Evolutionary conservation across 208 protist species (phyloP).

Genomic region (Acanthamoeba rhysodes): DNA sequence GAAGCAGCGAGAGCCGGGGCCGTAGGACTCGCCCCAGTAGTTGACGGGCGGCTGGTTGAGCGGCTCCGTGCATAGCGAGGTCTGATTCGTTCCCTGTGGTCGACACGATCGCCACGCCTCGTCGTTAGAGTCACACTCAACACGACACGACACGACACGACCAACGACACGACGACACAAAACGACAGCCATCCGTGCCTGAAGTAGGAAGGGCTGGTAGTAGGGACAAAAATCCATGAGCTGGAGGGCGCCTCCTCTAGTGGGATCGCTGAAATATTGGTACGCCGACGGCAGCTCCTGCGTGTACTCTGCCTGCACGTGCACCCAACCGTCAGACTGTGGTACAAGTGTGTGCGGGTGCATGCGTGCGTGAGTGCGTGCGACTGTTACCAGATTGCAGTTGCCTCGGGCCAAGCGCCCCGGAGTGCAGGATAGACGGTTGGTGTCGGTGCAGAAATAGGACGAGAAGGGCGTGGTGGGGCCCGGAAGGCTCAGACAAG

Average conservation of each 20-base stretch:
- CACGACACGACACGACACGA: not conserved
- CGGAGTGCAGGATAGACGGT: not conserved
- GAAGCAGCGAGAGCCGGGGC: constrained; percentile 28
- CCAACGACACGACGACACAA: not conserved
- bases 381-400: not conserved
- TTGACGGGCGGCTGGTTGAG: constrained; percentile 3
- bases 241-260: not conserved
- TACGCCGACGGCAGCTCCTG: not conserved
- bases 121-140: not conserved
- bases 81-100: not conserved
- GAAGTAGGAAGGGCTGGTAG: not conserved
- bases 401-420: not conserved
- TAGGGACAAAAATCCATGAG: constrained; percentile 35
- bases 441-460: constrained; percentile 22
- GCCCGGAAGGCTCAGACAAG: not conserved
- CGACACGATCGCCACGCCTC: not conserved
- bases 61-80: not conserved
- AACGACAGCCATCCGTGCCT: not conserved
- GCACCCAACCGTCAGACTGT: not conserved
- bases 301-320: not conserved
- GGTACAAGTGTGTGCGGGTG: not conserved
- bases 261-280: constrained; percentile 3
- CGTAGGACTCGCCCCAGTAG: constrained; percentile 70
- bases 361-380: too few relatives aligned
- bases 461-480: not conserved